A percentile compares a stretch with the other conserved stretches of the same genome.
Evolutionary conservation across 345 rosid genomes (phyloP).

Genomic region (Hibiscus trionum): DNA sequence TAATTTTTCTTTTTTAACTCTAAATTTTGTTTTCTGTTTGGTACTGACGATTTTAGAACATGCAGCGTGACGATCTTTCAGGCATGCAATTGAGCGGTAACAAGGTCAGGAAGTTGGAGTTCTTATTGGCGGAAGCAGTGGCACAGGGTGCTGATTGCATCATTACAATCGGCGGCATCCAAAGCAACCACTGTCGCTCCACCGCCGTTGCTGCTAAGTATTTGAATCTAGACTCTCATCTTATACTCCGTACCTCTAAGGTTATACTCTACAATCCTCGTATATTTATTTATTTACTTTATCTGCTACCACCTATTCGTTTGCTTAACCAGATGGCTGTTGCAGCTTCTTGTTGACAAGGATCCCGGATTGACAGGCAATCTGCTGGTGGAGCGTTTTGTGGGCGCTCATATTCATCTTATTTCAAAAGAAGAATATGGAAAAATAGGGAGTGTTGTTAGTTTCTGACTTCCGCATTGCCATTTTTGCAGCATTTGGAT

Average conservation of each 20-base stretch:
- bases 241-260: slow-evolving; percentile 79
- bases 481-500: not conserved
- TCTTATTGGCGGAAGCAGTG: slow-evolving; percentile 77
- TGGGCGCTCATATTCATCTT: slow-evolving; percentile 79
- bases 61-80: slow-evolving; percentile 69
- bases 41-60: not conserved
- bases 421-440: slow-evolving; percentile 88
- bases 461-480: slow-evolving; percentile 20
- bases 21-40: not conserved
- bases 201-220: slow-evolving; percentile 85
- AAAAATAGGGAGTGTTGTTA: slow-evolving; percentile 73
- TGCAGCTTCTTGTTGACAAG: slow-evolving; percentile 67
- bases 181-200: slow-evolving; percentile 94
- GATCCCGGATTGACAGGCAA: slow-evolving; percentile 91
- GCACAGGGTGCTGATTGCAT: slow-evolving; percentile 76
- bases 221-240: slow-evolving; percentile 61
- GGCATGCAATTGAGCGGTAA: slow-evolving; percentile 94
- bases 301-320: not conserved
- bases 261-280: slow-evolving; percentile 17
- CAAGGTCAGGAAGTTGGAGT: slow-evolving; percentile 82
- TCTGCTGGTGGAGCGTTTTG: slow-evolving; percentile 76
- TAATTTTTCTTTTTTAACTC: slow-evolving; percentile 14
- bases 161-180: slow-evolving; percentile 83
- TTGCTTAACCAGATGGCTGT: not conserved
- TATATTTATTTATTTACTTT: not conserved